Base-by-base conservation (phyloP, 208 protist species). In the Balamuthia mandrillaris region DNA sequence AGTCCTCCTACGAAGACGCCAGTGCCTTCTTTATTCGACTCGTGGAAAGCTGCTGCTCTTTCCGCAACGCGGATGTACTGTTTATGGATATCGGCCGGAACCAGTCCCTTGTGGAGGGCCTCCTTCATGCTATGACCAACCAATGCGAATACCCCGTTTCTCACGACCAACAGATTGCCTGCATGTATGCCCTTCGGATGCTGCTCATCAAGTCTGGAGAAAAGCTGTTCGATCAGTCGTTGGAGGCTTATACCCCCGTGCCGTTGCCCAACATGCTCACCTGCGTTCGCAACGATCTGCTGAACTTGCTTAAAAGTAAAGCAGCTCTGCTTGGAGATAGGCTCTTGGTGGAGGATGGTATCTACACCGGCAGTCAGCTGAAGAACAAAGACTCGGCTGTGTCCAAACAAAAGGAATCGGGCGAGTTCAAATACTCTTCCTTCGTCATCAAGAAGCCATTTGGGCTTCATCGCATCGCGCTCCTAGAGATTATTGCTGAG, bases 211-310 rank as follows among this genome's bases (percentile, higher is more conserved):
- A 77, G 45, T 54, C 29, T 44, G 68, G 68, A 10, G 68, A 77
- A 21, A 35, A 77, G 68, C 68, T 77, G 9, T 77, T 54, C 27
- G 68, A 77, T 35, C 45, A 35, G 45, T 77, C 68, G 3, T 35
- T 77, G 16, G 68, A 77, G 52, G 68, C 68, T 31, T 77, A 77
- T 35, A 77, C 68, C 14, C 68, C 68, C 39, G 52, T 44, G 2
- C 68, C 68, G n/a, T 35, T 77, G 2, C 68, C 68, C 68, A 77
- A 77, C 68, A 77, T 77, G 68, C 45, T 77, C 7, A 21, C 68
- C 9, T 24, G 68, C 68, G 33, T 77, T 16, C 68, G 52, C 37
- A 44, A 77, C 14, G 68, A 77, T 16, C 39, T 77, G n/a, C 68
- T 54, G n/a, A 47, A 77, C 68, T 44, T 54, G 41, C 16, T 77